A percentile compares a stretch with the other conserved stretches of the same genome.
Evolutionary conservation across 768 basidiomycete species (phyloP).

Genomic region (Dacryopinax primogenitus): DNA sequence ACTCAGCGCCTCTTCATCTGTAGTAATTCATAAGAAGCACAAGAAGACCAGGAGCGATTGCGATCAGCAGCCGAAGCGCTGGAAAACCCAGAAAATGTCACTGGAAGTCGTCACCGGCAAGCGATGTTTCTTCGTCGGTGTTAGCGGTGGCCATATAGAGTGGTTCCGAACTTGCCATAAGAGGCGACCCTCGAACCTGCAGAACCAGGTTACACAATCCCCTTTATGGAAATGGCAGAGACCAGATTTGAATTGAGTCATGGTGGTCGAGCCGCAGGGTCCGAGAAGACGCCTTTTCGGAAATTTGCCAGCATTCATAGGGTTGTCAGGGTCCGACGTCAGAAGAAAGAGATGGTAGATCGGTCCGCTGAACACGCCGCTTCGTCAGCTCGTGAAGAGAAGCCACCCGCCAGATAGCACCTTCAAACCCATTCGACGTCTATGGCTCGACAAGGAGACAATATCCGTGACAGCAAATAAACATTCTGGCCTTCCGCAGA

Average conservation of each 20-base stretch:
- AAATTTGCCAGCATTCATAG: neutral
- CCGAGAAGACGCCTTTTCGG: neutral
- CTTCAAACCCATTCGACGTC: too few species aligned
- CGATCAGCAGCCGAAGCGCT: too few species aligned
- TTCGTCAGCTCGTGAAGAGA: neutral
- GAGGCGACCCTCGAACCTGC: too few species aligned
- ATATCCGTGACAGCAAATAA: too few species aligned
- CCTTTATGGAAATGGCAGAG: neutral
- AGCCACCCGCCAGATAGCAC: too few species aligned
- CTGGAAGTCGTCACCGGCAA: too few species aligned
- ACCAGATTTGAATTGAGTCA: neutral
- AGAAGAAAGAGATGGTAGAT: neutral
- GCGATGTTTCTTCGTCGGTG: too few species aligned
- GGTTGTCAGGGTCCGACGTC: neutral
- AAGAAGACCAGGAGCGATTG: too few species aligned
- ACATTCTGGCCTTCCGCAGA: neutral
- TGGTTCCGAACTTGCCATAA: too few species aligned
- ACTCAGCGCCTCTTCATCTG: neutral
- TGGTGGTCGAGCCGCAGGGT: constrained; percentile 2
- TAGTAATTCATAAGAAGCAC: neutral
- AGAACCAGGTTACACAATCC: neutral
- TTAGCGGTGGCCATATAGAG: too few species aligned
- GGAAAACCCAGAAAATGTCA: too few species aligned
- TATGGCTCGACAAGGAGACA: too few species aligned
- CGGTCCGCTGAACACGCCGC: neutral